A percentile compares a stretch with the other conserved stretches of the same genome.
Evolutionary conservation across 768 basidiomycete species (phyloP).

Genomic region (Suillus paluster): DNA sequence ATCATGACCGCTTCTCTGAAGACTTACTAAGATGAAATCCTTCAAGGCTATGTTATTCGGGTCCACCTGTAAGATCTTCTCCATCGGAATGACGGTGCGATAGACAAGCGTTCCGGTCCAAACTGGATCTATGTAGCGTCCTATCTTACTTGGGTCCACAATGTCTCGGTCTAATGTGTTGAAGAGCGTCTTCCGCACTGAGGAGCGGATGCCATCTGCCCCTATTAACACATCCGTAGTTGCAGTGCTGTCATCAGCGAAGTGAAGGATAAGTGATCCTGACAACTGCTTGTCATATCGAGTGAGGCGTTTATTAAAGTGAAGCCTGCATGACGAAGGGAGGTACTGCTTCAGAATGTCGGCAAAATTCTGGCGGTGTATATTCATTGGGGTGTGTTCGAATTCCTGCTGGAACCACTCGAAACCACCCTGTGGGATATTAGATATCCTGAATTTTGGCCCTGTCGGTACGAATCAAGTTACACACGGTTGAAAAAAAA

Average conservation of each 20-base stretch:
- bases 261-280: slow-evolving; percentile 2
- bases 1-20: not conserved
- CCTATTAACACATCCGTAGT: slow-evolving; percentile 46
- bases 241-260: slow-evolving; percentile 36
- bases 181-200: not conserved
- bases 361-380: slow-evolving; percentile 5
- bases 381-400: not conserved
- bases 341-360: slow-evolving; percentile 5
- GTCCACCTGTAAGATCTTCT: slow-evolving; percentile 24
- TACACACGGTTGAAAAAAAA: not conserved
- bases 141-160: not conserved
- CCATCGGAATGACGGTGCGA: slow-evolving; percentile 37
- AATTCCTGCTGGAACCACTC: slow-evolving; percentile 20
- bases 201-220: slow-evolving; percentile 42
- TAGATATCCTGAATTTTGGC: slow-evolving; percentile 16
- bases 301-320: slow-evolving; percentile 1
- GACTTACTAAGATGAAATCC: slow-evolving; percentile 21
- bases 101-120: slow-evolving; percentile 47
- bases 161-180: not conserved
- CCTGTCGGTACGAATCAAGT: not conserved
- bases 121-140: slow-evolving; percentile 23
- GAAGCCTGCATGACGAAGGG: slow-evolving; percentile 1
- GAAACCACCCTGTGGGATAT: slow-evolving; percentile 29
- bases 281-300: not conserved
- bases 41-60: slow-evolving; percentile 22